These are phyloP conservation scores for Naganishia liquefaciens DNA, from an alignment of 1,284 basidiomycete species.

Conservation along the genomic window DNA sequence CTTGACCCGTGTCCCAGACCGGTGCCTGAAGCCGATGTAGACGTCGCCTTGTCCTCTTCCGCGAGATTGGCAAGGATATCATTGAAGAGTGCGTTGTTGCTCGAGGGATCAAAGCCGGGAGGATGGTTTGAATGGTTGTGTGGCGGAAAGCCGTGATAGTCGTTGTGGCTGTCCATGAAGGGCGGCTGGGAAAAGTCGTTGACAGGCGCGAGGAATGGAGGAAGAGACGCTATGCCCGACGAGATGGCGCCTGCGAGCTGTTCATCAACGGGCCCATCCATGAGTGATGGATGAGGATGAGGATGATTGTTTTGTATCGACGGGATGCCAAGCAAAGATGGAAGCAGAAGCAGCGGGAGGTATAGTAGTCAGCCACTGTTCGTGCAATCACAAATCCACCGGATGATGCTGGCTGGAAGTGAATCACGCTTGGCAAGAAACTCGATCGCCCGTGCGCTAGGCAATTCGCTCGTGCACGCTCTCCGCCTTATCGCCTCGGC, in stretches of 20 bases:
- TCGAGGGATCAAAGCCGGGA: constrained; percentile 1
- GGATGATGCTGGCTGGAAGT: no score
- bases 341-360: not conserved
- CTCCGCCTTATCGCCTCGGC: constrained; percentile 3
- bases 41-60: constrained; percentile 20
- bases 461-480: no score
- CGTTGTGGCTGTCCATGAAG: constrained; percentile 7
- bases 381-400: no score
- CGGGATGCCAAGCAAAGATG: not conserved
- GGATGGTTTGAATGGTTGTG: constrained; percentile 10
- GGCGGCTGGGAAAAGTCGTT: constrained; percentile 2
- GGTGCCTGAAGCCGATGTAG: constrained; percentile 1
- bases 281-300: constrained; percentile 9
- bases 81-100: constrained; percentile 21
- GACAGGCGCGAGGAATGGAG: not conserved
- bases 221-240: constrained; percentile 16
- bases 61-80: constrained; percentile 25
- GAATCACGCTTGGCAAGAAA: no score
- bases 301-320: constrained; percentile 19
- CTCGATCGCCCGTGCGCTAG: no score
- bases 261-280: constrained; percentile 3
- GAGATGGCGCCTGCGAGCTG: constrained; percentile 19
- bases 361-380: no score
- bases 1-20: constrained; percentile 2
- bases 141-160: constrained; percentile 17